phyloP scores from a whole-genome alignment of 176 grass and related monocot genomes.

The Poa pratensis region DNA sequence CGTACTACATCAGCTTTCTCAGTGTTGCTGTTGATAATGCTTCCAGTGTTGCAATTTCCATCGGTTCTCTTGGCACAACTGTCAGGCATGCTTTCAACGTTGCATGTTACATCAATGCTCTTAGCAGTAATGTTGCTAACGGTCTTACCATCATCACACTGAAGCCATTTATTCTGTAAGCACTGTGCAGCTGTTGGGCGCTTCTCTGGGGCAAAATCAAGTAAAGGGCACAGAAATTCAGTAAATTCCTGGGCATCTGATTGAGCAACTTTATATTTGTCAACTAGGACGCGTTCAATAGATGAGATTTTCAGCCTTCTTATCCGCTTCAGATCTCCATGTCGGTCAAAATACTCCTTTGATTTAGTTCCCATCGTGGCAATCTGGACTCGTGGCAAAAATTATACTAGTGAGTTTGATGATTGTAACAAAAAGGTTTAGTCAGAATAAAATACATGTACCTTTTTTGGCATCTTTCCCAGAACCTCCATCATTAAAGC shows the following conservation, averaged over 20 bases:
- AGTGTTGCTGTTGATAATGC: conserved; percentile 24
- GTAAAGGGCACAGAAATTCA: conserved; percentile 70
- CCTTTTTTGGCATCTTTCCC: conserved; percentile 93
- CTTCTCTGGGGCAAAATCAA: conserved; percentile 87
- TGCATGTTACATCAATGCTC: conserved; percentile 29
- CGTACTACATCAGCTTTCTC: conserved; percentile 23
- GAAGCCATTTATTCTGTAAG: conserved; percentile 85
- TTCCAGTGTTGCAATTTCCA: conserved; percentile 40
- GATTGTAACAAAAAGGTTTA: conserved; percentile 24
- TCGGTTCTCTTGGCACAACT: conserved; percentile 39
- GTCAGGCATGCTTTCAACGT: conserved; percentile 26
- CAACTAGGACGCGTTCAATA: conserved; percentile 70
- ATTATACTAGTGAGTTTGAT: conserved; percentile 22
- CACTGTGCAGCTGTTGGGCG: conserved; percentile 75
- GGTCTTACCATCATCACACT: conserved; percentile 47
- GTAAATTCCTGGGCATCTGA: conserved; percentile 66
- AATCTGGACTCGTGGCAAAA: conserved; percentile 62
- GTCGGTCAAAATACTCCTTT: conserved; percentile 95
- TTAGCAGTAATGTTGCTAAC: conserved; percentile 33
- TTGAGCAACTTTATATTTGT: conserved; percentile 80
- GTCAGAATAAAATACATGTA: conserved; percentile 33
- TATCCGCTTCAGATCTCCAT: conserved; percentile 95
- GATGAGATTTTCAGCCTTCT: conserved; percentile 79
- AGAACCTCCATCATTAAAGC: conserved; percentile 98
- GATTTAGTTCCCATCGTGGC: conserved; percentile 73